phyloP scores from a whole-genome alignment of 345 rosid genomes.

The Laguncularia racemosa region DNA sequence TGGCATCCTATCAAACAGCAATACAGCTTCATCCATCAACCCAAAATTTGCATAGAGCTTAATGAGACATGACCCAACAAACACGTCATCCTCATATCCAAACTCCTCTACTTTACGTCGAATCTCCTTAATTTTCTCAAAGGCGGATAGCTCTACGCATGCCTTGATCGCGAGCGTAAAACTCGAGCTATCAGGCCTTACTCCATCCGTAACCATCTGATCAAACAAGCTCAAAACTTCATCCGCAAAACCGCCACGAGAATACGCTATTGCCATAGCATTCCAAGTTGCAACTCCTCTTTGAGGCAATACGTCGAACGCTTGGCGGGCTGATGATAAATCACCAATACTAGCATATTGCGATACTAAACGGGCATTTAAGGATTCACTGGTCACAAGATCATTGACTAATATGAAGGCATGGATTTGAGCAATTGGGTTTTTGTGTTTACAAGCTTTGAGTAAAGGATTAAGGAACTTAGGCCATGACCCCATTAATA shows the following conservation, averaged over 20 bases:
- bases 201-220: conserved; percentile 41
- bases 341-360: conserved; percentile 25
- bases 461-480: conserved; percentile 39
- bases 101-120: conserved; percentile 46
- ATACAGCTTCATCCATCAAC: conserved; percentile 40
- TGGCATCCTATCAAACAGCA: conserved; percentile 41
- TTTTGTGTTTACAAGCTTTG: conserved; percentile 23
- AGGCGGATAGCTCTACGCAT: conserved; percentile 37
- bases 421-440: conserved; percentile 31
- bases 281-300: conserved; percentile 45
- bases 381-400: conserved; percentile 17
- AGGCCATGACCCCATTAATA: conserved; percentile 12
- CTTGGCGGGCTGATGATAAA: conserved; percentile 33
- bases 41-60: conserved; percentile 58
- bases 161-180: conserved; percentile 67
- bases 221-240: conserved; percentile 45
- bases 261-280: conserved; percentile 47
- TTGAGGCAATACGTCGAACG: conserved; percentile 52
- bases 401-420: conserved; percentile 34
- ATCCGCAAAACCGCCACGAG: conserved; percentile 27
- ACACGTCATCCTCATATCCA: conserved; percentile 58
- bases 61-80: conserved; percentile 64
- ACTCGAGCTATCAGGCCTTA: conserved; percentile 66
- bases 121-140: conserved; percentile 38
- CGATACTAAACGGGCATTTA: conserved; percentile 21